Base-by-base conservation (phyloP, 768 basidiomycete genomes). In the Porphyrellus cyaneotinctus region DNA sequence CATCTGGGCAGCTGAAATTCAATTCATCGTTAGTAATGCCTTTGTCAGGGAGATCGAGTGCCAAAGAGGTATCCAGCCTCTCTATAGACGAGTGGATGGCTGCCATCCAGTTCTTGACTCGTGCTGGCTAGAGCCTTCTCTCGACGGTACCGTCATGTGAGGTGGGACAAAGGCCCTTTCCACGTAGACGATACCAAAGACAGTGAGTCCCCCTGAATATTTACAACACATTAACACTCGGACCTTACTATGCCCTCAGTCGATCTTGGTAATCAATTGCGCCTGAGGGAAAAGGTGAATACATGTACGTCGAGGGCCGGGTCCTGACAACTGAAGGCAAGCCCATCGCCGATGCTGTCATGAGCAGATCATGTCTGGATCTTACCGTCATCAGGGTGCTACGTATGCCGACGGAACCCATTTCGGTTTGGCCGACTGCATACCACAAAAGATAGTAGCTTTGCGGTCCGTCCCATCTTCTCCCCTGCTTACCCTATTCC, bases 21-120 rank as follows among this genome's bases (percentile, higher is more conserved):
- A 75, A 60, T 72, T 67, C 26, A 70, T 90, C 70, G 64, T 87
- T 47, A 76, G 73, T 8, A 91, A 93, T 63, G 78, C 81, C 36
- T 89, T 90, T 58, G 74, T 89, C 22, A 75, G 74, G 39, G 90
- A 91, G 67, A 86, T 87, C 1, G 77, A 81, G 80, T 76, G 22
- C 35, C 23, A 18, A 18, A 23, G 37, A 5, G 18, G 6, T n/a
- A 2, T 23, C 39, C 6, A 35, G 78, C 52, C 68, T 93, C 47
- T 89, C 90, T 17, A 87, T 82, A 1, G 86, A 91, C 3, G 91
- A 94, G 74, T 94, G 91, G 91, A 85, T 85, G 85, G 67, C 77
- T n/a, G 75, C 88, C 2, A 84, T 94, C 60, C 67, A 87, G 52
- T 94, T 94, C 70, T 71, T 94, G 53, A 94, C 91, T 0, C 73